phyloP scores from a whole-genome alignment of 805 yeast species.

The Candida methanosorbosa region DNA sequence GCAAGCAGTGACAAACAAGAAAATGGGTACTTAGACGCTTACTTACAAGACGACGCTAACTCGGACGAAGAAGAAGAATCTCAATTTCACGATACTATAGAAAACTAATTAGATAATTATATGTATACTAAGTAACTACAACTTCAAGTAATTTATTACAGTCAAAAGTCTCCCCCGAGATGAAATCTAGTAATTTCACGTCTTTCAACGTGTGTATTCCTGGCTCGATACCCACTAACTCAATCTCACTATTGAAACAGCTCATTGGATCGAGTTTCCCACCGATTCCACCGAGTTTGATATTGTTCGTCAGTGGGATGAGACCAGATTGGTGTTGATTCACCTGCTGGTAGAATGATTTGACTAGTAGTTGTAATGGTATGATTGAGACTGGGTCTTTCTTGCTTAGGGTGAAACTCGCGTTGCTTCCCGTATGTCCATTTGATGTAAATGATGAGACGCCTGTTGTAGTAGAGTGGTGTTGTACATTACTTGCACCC shows the following conservation, averaged over 20 bases:
- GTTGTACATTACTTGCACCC: background rate
- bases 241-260: constrained; percentile 55
- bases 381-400: constrained; percentile 22
- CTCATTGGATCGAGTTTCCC: constrained; percentile 46
- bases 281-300: constrained; percentile 29
- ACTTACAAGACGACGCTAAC: no score
- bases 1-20: no score
- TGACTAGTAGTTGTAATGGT: constrained; percentile 17
- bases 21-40: no score
- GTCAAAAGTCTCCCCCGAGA: constrained; percentile 58
- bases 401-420: background rate
- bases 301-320: constrained; percentile 55
- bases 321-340: constrained; percentile 42
- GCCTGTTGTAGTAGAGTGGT: constrained; percentile 1
- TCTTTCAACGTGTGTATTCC: constrained; percentile 63
- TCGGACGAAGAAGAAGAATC: no score
- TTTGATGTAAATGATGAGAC: background rate
- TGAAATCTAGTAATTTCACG: constrained; percentile 53
- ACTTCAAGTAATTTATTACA: constrained; percentile 67
- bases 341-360: constrained; percentile 16
- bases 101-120: background rate
- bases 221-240: constrained; percentile 49
- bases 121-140: constrained; percentile 29
- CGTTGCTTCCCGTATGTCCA: background rate
- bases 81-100: background rate